A percentile compares a stretch with the other conserved stretches of the same genome.
Conservation (phyloP, 2,329 filamentous ascomycete genomes). For the Cladosporium sp. region DNA sequence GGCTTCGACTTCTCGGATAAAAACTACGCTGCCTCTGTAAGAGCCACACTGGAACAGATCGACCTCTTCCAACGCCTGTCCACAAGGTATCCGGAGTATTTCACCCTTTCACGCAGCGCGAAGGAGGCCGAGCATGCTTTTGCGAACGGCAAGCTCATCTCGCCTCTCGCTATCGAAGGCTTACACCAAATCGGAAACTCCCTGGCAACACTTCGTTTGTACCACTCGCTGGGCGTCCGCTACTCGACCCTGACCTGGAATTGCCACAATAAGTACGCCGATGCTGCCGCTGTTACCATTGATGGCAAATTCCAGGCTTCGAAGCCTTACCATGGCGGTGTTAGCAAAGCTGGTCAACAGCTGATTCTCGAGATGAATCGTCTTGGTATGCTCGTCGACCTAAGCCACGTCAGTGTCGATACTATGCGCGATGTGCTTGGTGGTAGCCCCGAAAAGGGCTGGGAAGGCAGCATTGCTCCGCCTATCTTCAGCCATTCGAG, state of each 20-base stretch:
- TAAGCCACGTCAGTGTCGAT: conserved; percentile 72
- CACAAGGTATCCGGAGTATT: conserved; percentile 61
- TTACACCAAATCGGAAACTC: conserved; percentile 92
- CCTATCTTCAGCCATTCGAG: conserved; percentile 89
- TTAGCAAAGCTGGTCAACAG: conserved; percentile 64
- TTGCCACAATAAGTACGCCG: conserved; percentile 85
- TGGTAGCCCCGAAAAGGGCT: conserved; percentile 43
- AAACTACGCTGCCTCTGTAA: conserved; percentile 64
- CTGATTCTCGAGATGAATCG: conserved; percentile 89
- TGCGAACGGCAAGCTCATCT: conserved; percentile 56
- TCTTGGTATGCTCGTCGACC: conserved; percentile 88
- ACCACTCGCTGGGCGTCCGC: conserved; percentile 72
- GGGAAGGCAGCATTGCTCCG: conserved; percentile 71
- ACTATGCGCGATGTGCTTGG: conserved; percentile 82
- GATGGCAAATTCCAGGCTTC: conserved; percentile 37
- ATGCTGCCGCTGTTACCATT: conserved; percentile 67
- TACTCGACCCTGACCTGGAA: conserved; percentile 91
- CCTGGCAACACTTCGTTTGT: conserved; percentile 68
- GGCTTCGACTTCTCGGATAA: conserved; percentile 69
- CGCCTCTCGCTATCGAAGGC: conserved; percentile 77
- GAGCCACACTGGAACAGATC: conserved; percentile 68
- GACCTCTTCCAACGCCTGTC: conserved; percentile 66
- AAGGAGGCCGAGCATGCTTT: conserved; percentile 57
- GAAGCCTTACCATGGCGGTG: conserved; percentile 63
- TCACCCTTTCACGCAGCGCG: conserved; percentile 61